These are phyloP conservation scores for Celoporthe dispersa DNA, from an alignment of 2,329 filamentous ascomycete species.

Conservation along the genomic window DNA sequence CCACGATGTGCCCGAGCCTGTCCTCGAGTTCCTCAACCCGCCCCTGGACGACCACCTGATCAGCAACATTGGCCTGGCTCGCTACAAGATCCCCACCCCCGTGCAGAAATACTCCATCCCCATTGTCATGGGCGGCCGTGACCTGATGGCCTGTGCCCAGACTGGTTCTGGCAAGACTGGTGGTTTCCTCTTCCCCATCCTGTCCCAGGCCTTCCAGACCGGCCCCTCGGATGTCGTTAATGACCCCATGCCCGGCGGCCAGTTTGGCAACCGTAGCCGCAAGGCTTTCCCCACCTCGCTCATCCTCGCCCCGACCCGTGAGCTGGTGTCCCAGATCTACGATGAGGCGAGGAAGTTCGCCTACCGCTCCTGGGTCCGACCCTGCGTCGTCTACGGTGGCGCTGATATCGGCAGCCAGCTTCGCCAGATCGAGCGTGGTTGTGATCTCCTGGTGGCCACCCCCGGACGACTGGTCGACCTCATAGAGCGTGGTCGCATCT, in stretches of 20 bases:
- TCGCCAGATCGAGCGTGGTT: constrained; percentile 95
- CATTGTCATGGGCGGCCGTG: constrained; percentile 96
- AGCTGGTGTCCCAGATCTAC: constrained; percentile 98
- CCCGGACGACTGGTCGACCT: constrained; percentile 96
- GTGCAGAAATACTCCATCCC: constrained; percentile 99
- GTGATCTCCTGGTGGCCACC: constrained; percentile 95
- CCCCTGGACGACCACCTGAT: constrained; percentile 94
- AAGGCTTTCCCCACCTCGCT: constrained; percentile 97
- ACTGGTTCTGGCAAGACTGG: constrained; percentile 99
- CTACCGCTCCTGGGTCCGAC: constrained; percentile 98
- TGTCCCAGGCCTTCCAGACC: constrained; percentile 94
- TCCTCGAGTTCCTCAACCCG: constrained; percentile 88
- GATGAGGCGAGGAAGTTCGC: constrained; percentile 98
- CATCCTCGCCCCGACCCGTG: constrained; percentile 94
- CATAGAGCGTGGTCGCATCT: constrained; percentile 98
- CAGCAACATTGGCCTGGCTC: constrained; percentile 89
- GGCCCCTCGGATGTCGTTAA: constrained; percentile 66
- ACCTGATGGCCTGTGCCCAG: constrained; percentile 99
- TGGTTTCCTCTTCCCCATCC: constrained; percentile 98
- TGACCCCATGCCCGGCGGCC: constrained; percentile 60
- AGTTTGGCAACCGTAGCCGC: constrained; percentile 76
- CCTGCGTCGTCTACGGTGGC: constrained; percentile 98
- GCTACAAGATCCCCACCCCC: constrained; percentile 94
- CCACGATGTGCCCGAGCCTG: constrained; percentile 88
- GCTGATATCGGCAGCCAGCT: constrained; percentile 98